Evolutionary conservation across 2,329 filamentous ascomycete genomes (phyloP).

Genomic region (Botrytis galanthina): DNA sequence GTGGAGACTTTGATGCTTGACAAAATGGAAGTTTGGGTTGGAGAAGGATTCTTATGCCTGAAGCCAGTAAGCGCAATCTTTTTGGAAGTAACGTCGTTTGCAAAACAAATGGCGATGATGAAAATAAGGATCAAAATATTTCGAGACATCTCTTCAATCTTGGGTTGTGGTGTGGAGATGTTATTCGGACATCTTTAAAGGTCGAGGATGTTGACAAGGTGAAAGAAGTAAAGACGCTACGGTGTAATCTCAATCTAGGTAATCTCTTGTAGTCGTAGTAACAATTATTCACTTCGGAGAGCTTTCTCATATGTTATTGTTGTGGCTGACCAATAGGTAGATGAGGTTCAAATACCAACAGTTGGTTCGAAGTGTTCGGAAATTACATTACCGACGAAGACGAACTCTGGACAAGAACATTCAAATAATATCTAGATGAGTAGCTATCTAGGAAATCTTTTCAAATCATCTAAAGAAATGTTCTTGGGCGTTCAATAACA

Average conservation of each 20-base stretch:
- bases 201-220: neutral
- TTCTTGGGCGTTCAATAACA: too few species aligned
- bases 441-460: neutral
- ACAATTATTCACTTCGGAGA: neutral
- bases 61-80: neutral
- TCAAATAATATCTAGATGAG: neutral
- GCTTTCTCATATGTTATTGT: neutral
- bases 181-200: neutral
- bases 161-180: neutral
- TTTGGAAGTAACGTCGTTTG: neutral
- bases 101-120: neutral
- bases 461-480: neutral
- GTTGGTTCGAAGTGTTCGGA: neutral
- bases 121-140: neutral
- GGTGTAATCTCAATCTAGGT: too few species aligned
- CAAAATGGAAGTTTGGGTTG: neutral
- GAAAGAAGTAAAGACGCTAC: neutral
- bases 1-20: neutral
- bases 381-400: neutral
- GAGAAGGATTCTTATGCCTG: neutral
- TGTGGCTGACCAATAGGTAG: neutral
- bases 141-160: constrained; percentile 9
- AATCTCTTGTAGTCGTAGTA: neutral
- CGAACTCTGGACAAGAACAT: neutral
- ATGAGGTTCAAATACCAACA: neutral